A percentile compares a stretch with the other conserved stretches of the same genome.
These are phyloP conservation scores for Porphyridium purpureum DNA, from an alignment of 23 red algal species.

Conservation along the genomic window DNA sequence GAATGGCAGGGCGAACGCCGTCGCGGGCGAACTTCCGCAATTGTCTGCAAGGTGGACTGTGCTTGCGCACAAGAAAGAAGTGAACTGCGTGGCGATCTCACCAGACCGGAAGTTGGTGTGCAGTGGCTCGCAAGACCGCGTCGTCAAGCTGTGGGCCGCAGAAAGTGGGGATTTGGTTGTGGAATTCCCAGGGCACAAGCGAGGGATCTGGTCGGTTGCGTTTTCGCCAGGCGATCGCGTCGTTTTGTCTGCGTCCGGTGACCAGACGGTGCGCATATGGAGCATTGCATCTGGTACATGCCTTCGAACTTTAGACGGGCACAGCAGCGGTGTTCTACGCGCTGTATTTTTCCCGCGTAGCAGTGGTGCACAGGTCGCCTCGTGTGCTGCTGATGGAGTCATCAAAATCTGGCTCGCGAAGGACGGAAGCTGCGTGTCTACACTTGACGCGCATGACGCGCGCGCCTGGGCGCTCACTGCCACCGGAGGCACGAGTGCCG, in stretches of 20 bases:
- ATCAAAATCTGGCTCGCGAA: slow-evolving; percentile 46
- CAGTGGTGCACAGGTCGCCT: slow-evolving; percentile 53
- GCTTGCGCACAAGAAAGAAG: slow-evolving; percentile 61
- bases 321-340: slow-evolving; percentile 17
- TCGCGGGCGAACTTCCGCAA: not conserved
- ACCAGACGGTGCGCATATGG: slow-evolving; percentile 55
- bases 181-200: slow-evolving; percentile 45
- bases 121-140: slow-evolving; percentile 51
- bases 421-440: slow-evolving; percentile 20
- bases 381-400: slow-evolving; percentile 41
- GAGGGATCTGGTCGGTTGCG: slow-evolving; percentile 43
- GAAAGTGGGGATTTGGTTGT: slow-evolving; percentile 5
- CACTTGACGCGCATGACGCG: slow-evolving; percentile 49
- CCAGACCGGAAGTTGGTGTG: slow-evolving; percentile 37
- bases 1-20: not conserved
- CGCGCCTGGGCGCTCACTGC: slow-evolving; percentile 28
- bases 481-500: slow-evolving; percentile 29
- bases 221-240: slow-evolving; percentile 70
- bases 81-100: slow-evolving; percentile 67
- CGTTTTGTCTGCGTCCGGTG: slow-evolving; percentile 34
- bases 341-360: slow-evolving; percentile 16
- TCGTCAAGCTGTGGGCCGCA: slow-evolving; percentile 52
- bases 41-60: slow-evolving; percentile 54
- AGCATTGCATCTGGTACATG: slow-evolving; percentile 29
- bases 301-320: slow-evolving; percentile 42